Percentiles rank a stretch among this genome's conserved stretches.
These are phyloP conservation scores for Hordeum pubiflorum DNA, from an alignment of 202 grass and related monocot species.

Conservation along the genomic window DNA sequence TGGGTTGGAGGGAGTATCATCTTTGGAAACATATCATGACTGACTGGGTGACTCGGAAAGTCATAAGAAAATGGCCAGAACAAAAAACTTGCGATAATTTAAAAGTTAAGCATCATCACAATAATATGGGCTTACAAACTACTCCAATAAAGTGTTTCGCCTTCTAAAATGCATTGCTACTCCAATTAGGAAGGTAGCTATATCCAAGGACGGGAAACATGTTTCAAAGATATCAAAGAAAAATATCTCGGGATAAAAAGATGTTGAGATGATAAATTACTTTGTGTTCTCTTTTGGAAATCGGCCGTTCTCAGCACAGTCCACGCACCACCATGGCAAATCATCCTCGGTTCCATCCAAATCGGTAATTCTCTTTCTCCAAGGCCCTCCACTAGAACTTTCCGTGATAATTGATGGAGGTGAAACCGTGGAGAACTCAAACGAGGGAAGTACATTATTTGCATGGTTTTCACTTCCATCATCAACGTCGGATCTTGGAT, in stretches of 20 bases:
- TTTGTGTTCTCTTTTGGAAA: slow-evolving; percentile 94
- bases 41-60: neutral
- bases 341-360: slow-evolving; percentile 87
- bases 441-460: slow-evolving; percentile 50
- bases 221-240: slow-evolving; percentile 1
- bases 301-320: slow-evolving; percentile 53
- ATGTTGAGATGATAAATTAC: slow-evolving; percentile 37
- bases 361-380: slow-evolving; percentile 91
- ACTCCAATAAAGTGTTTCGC: neutral
- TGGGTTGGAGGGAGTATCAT: too few relatives aligned
- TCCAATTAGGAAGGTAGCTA: neutral
- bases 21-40: neutral
- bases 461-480: slow-evolving; percentile 53
- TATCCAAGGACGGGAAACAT: neutral
- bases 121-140: neutral
- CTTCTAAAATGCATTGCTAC: slow-evolving; percentile 1
- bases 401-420: slow-evolving; percentile 90
- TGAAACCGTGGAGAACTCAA: slow-evolving; percentile 72
- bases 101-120: neutral
- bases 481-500: slow-evolving; percentile 61
- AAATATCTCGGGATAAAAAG: neutral
- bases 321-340: slow-evolving; percentile 93
- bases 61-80: neutral
- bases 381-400: slow-evolving; percentile 74
- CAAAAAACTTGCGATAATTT: neutral